phyloP scores from a whole-genome alignment of 345 rosid species.

The Ceriops tagal region DNA sequence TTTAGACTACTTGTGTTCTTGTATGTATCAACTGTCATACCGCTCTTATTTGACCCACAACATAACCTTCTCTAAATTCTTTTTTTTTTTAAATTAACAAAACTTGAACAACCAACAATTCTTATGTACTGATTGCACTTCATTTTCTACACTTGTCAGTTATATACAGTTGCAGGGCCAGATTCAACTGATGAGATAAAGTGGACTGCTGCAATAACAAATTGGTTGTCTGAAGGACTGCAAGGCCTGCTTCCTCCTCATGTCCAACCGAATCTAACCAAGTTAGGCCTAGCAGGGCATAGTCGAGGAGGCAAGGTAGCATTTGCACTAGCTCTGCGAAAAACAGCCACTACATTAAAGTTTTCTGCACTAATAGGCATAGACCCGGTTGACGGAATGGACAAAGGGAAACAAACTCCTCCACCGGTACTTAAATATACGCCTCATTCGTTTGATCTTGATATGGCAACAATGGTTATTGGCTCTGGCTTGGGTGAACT shows the following conservation, averaged over 20 bases:
- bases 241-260: constrained; percentile 44
- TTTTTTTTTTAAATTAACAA: background rate
- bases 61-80: no score
- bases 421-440: constrained; percentile 64
- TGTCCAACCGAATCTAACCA: constrained; percentile 53
- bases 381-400: constrained; percentile 84
- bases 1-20: no score
- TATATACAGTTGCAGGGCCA: constrained; percentile 67
- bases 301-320: constrained; percentile 90
- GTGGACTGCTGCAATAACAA: constrained; percentile 47
- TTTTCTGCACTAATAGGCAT: constrained; percentile 68
- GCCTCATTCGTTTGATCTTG: constrained; percentile 65
- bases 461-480: constrained; percentile 54
- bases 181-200: constrained; percentile 61
- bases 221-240: constrained; percentile 57
- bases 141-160: constrained; percentile 29
- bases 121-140: background rate
- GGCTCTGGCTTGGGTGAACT: constrained; percentile 76
- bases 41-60: no score
- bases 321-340: constrained; percentile 56
- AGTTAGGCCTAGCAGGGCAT: constrained; percentile 71
- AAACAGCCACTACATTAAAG: constrained; percentile 34
- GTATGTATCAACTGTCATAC: no score
- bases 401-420: constrained; percentile 62
- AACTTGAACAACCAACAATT: background rate